Base-by-base conservation (phyloP, 306 rosid genomes). In the Senna siamea region DNA sequence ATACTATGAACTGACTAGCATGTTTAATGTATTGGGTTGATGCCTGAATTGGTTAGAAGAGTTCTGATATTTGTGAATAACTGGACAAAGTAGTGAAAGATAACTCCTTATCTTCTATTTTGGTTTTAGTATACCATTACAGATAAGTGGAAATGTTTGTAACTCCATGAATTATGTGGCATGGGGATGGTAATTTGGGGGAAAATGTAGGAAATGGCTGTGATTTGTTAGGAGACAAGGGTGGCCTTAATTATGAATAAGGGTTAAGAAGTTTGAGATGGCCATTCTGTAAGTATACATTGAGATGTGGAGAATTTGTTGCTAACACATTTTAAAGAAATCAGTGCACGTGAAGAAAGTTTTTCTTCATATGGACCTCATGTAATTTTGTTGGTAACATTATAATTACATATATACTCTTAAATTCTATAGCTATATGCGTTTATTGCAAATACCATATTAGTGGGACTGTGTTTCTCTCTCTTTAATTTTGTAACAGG, bases 401-500 rank as follows among this genome's bases (percentile, higher is more conserved):
- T 9, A 10, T 41, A 41, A 9, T 14, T 47, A 13, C 43, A 2
- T 17, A 61, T 61, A 12, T 18, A 17, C 18, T 17, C 35, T 62
- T 26, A 26, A 18, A 6, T 3, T 20, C 3, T 41, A 26, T 26
- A 26, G 30, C 7, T 17, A 61, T 26, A 26, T 26, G 30, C 30
- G 3, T 26, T 26, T 26, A 26, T 9, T 14, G 15, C 20, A 59
- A 9, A 59, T 56, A 56, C 10, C 28, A 26, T 59, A 26, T 26
- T 26, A 26, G 32, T 5, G 2, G 23, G 6, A 59, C 4, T 60
- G 23, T 20, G 14, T 47, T 35, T 34, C 46, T 35, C 1, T 60
- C 7, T 35, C 26, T 35, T 6, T 66, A 26, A 6, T 66, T 56
- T 64, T 28, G 59, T 54, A 15, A 1, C 82, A 95, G 99, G 85